phyloP scores from a whole-genome alignment of 192 early-diverging fungal species.

The Coemansia sp. region DNA sequence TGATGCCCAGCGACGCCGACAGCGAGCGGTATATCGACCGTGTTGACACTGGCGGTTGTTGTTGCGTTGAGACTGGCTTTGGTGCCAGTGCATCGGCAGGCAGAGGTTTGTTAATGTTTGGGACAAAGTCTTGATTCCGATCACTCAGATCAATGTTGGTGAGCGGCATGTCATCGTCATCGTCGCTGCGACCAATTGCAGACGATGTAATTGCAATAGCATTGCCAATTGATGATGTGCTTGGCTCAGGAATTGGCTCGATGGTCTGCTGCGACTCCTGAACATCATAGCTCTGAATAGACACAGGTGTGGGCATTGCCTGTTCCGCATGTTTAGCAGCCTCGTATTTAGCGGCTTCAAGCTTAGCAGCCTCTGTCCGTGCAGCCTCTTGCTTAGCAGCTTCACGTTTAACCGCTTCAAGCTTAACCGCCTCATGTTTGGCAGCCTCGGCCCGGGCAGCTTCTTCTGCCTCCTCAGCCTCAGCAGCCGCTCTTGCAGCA shows the following conservation, averaged over 20 bases:
- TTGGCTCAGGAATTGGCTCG: background rate
- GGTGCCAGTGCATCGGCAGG: constrained; percentile 1
- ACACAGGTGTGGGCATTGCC: constrained; percentile 7
- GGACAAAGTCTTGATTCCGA: background rate
- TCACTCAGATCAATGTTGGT: constrained; percentile 20
- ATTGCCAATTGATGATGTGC: background rate
- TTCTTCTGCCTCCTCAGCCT: constrained; percentile 6
- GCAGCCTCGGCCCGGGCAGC: background rate
- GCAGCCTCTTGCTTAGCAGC: background rate
- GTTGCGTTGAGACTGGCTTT: background rate
- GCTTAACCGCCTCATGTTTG: background rate
- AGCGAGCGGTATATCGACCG: constrained; percentile 52
- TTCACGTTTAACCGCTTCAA: background rate
- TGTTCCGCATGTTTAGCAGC: background rate
- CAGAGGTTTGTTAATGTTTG: constrained; percentile 22
- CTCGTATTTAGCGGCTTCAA: background rate
- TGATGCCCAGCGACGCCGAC: constrained; percentile 50
- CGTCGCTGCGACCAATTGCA: constrained; percentile 16
- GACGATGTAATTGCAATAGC: background rate
- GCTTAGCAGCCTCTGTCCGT: background rate
- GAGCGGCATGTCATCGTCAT: constrained; percentile 29
- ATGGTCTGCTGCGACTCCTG: background rate
- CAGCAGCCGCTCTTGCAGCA: constrained; percentile 16
- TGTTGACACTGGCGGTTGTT: constrained; percentile 3
- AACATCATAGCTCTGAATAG: background rate